Base-by-base conservation (phyloP, 345 rosid genomes). In the Corchorus olitorius region DNA sequence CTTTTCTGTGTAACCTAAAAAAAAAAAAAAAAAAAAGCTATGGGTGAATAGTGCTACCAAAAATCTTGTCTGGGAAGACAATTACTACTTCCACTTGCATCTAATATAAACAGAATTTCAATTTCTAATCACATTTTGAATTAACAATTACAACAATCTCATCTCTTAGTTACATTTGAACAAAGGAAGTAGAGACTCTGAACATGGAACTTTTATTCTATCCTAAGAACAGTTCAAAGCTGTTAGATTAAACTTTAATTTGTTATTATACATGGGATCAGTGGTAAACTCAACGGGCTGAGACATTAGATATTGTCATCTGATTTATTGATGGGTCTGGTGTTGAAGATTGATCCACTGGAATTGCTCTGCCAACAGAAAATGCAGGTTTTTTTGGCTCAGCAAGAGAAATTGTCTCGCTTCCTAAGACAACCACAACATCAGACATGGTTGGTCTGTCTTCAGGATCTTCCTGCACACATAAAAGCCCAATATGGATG, bases 391-490 rank as follows among this genome's bases (percentile, higher is more conserved):
- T 13, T 52, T 52, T 52, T 4, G 54, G 15, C 2, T 50, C 15
- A 52, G 55, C n/a, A 52, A 52, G 4, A 39, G 43, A 39, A 3
- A 39, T 39, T 0, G 77, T 20, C 48, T 84, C 86, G 65, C 82
- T 84, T 52, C 81, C 77, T 65, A 89, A 54, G 70, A 87, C 76
- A 9, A 83, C 10, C 35, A 84, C 79, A 2, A 78, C 85, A 20
- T 81, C 75, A 15, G 87, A 76, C 89, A 89, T 89, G 49, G 87
- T 84, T 5, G 92, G 89, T 64, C 90, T 82, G 20, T 75, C 82
- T 17, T 70, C 81, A 7, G 88, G 80, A 3, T 85, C 78, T 69
- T 86, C 88, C 70, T 88, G 89, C 4, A 84, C 89, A 43, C 90
- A 87, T 2, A 88, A 60, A 0, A 87, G 84, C 5, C 92, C 87